Evolutionary conservation across 108 stramenopile genomes (phyloP).

Genomic region (Fistulifera pelliculosa): DNA sequence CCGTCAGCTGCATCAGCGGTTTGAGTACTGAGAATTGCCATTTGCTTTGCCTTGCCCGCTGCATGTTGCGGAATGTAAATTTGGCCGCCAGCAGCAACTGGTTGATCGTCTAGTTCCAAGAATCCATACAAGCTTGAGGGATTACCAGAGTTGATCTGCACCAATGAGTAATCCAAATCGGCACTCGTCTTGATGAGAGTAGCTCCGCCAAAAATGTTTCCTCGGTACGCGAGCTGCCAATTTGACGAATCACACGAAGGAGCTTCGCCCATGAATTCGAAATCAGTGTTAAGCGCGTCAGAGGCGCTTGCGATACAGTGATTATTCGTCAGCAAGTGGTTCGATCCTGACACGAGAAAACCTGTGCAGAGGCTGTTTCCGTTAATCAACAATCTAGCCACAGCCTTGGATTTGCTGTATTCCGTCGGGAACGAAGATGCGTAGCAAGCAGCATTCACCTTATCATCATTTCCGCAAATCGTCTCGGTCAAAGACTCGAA

Average conservation of each 20-base stretch:
- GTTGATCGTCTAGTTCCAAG: slow-evolving; percentile 5
- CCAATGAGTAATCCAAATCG: no score
- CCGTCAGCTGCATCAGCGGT: not conserved
- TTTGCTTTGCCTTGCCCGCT: slow-evolving; percentile 6
- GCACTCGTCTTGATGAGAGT: no score
- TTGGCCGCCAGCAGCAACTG: not conserved
- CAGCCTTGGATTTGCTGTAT: slow-evolving; percentile 2
- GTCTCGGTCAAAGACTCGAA: not conserved
- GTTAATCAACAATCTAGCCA: slow-evolving; percentile 6
- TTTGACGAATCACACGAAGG: no score
- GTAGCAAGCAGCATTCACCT: not conserved
- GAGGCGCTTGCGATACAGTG: not conserved
- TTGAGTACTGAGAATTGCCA: not conserved
- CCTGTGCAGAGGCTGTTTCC: slow-evolving; percentile 8
- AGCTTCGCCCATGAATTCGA: slow-evolving; percentile 1
- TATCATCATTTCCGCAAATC: not conserved
- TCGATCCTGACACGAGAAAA: slow-evolving; percentile 1
- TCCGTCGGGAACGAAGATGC: not conserved
- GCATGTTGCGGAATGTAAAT: slow-evolving; percentile 15
- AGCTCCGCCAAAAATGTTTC: no score
- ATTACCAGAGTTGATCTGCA: no score
- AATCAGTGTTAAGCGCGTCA: slow-evolving; percentile 1
- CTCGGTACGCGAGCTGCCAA: no score
- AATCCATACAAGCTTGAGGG: not conserved
- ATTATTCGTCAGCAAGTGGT: slow-evolving; percentile 3